These are phyloP conservation scores for Coemansia sp. DNA, from an alignment of 192 early-diverging fungal species.

Conservation along the genomic window DNA sequence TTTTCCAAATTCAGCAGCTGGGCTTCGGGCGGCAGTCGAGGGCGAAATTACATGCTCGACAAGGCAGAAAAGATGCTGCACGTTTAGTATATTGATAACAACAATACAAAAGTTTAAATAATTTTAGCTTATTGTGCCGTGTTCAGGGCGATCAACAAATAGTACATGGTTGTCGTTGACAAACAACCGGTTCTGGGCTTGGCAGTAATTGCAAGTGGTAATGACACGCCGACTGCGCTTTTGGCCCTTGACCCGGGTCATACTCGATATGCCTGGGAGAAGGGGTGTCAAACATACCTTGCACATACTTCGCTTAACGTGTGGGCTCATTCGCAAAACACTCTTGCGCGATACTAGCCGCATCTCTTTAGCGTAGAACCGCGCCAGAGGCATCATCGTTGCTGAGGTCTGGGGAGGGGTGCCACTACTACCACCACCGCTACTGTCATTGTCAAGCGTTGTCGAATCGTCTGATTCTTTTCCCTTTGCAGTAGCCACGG, in stretches of 20 bases:
- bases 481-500: background rate
- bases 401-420: background rate
- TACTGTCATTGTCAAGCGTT: conserved; percentile 2
- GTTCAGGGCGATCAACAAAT: conserved; percentile 39
- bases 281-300: conserved; percentile 32
- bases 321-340: conserved; percentile 50
- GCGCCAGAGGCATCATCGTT: conserved; percentile 29
- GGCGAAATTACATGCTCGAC: conserved; percentile 42
- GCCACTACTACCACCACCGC: conserved; percentile 10
- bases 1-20: conserved; percentile 31
- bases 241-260: conserved; percentile 34
- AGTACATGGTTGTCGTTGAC: conserved; percentile 21
- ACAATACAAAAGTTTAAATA: background rate
- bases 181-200: conserved; percentile 27
- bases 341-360: conserved; percentile 42
- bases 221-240: conserved; percentile 21
- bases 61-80: conserved; percentile 43
- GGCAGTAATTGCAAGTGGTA: conserved; percentile 46
- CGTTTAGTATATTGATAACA: conserved; percentile 14
- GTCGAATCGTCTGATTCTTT: background rate
- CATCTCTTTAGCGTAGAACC: conserved; percentile 51
- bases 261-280: conserved; percentile 39
- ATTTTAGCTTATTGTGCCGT: conserved; percentile 20
- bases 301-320: conserved; percentile 43
- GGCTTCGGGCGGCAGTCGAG: conserved; percentile 29